Evolutionary conservation across 257 asterid genomes (phyloP).

Genomic region (Przewalskia tangutica): DNA sequence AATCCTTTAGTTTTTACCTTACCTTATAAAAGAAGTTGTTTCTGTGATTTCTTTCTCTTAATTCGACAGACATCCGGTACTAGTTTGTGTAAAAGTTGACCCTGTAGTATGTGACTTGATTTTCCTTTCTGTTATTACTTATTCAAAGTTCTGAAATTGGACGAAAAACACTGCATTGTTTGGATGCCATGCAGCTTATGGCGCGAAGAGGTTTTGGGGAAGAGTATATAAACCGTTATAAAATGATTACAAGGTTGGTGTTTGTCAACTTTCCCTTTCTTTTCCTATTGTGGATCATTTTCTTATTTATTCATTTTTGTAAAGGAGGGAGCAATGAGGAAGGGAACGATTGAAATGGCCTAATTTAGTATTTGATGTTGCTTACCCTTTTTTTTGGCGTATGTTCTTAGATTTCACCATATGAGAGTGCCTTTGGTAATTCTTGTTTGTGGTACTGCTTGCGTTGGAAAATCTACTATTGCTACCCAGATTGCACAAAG

Average conservation of each 20-base stretch:
- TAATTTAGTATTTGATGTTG: constrained; percentile 11
- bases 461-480: constrained; percentile 95
- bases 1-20: neutral
- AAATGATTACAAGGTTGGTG: constrained; percentile 91
- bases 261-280: neutral
- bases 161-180: neutral
- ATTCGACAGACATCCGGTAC: neutral
- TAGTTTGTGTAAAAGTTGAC: neutral
- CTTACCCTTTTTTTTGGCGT: constrained; percentile 1
- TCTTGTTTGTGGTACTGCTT: constrained; percentile 99
- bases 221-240: constrained; percentile 91
- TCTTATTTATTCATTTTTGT: neutral
- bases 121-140: neutral
- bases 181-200: constrained; percentile 60
- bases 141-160: neutral
- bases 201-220: constrained; percentile 92
- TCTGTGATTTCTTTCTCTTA: neutral
- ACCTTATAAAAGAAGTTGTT: neutral
- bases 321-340: neutral
- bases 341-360: neutral
- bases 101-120: neutral
- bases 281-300: neutral
- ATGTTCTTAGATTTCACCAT: constrained; percentile 75
- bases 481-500: constrained; percentile 99
- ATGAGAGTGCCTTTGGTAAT: constrained; percentile 95